Base-by-base conservation (phyloP, 139 green algal species). In the Closterium sp. region DNA sequence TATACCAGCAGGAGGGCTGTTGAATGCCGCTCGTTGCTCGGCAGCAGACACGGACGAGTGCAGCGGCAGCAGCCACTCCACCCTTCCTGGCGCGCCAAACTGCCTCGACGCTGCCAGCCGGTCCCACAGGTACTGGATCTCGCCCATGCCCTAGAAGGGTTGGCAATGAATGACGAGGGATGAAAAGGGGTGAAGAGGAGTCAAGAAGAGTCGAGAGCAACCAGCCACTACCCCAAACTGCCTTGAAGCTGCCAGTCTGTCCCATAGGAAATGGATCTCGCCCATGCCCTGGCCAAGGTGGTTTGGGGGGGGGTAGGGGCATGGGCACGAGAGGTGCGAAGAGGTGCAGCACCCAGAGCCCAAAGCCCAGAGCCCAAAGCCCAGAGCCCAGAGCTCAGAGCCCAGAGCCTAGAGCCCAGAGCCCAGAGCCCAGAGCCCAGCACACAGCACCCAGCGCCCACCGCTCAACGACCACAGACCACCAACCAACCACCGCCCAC, bases 41-140 rank as follows among this genome's bases (percentile, higher is more conserved):
- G 76, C 84, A 4, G 96, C 92, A 1, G 97, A 96, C 84, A 99
- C 94, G 2, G 94, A 95, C 33, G 97, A 97, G 92, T 99, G 97
- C 90, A 99, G 96, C 1, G 97, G 97, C 93, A 98, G 90, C 33
- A 98, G 88, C 33, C 84, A 88, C 30, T 88, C 31, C 30, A 34
- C 30, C 10, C 4, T 33, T 10, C 30, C 76, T 8, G 23, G 23
- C 30, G 23, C 34, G 2, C 91, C 91, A 84, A 94, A 94, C 25
- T 32, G 83, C 33, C 84, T 90, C 0, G 76, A 88, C 0, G 87
- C 89, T 8, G 36, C 23, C 38, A 95, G 89, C 9, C 88, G 86
- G 33, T 95, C 93, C 33, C 91, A 92, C 55, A 95, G 38, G 1
- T 30, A 32, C 89, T 92, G 95, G 88, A 98, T 98, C 93, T 98